These are phyloP conservation scores for Pythium brassicae DNA, from an alignment of 352 stramenopile genomes.

Conservation along the genomic window DNA sequence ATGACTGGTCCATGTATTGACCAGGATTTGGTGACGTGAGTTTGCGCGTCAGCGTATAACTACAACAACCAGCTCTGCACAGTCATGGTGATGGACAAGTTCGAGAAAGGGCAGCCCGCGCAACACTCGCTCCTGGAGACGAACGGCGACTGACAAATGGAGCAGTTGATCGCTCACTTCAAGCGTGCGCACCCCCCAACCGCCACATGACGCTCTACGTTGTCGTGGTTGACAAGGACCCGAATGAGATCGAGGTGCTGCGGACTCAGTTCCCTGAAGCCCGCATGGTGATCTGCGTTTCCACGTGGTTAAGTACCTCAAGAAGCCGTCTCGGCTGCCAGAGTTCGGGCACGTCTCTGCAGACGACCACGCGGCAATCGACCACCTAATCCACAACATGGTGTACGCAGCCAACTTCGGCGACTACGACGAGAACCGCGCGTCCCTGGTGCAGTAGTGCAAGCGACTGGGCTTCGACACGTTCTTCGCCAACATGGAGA, in stretches of 20 bases:
- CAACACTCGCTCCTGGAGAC: constrained; percentile 17
- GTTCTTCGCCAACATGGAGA: neutral
- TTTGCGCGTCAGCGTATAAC: too few relatives aligned
- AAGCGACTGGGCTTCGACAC: neutral
- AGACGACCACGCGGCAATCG: constrained; percentile 1
- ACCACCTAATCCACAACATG: constrained; percentile 8
- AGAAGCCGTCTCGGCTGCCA: constrained; percentile 1
- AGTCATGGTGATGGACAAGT: constrained; percentile 21
- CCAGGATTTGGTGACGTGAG: too few relatives aligned
- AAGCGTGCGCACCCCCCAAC: constrained; percentile 9
- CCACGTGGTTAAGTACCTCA: constrained; percentile 23
- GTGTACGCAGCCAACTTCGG: constrained; percentile 1
- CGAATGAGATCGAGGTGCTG: constrained; percentile 23
- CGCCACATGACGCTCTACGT: constrained; percentile 3
- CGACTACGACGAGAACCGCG: constrained; percentile 7
- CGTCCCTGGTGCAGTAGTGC: neutral
- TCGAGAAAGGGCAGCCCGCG: constrained; percentile 6
- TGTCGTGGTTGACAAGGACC: constrained; percentile 26
- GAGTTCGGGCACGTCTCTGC: constrained; percentile 15
- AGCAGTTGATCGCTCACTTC: constrained; percentile 10
- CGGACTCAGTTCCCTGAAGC: constrained; percentile 9
- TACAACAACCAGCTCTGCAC: constrained; percentile 21
- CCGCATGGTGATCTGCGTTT: constrained; percentile 21
- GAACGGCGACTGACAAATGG: constrained; percentile 21
- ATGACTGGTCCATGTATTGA: too few relatives aligned